phyloP scores from a whole-genome alignment of 805 yeast species.

The Spathaspora gorwiae region DNA sequence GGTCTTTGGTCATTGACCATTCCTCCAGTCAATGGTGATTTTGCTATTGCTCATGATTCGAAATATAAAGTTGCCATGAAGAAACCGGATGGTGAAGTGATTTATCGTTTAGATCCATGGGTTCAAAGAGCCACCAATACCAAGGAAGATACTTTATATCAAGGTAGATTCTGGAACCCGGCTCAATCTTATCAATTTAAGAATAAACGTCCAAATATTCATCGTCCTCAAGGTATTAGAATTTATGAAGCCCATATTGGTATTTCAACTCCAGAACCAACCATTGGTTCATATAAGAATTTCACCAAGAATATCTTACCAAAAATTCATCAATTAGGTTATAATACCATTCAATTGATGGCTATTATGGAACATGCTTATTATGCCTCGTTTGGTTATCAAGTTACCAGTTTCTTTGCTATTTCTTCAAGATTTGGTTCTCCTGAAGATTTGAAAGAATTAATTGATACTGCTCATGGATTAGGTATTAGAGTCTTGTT shows the following conservation, averaged over 20 bases:
- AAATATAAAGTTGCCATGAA: slow-evolving; percentile 67
- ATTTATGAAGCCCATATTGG: slow-evolving; percentile 96
- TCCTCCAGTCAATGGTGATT: slow-evolving; percentile 52
- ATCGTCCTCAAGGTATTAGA: slow-evolving; percentile 48
- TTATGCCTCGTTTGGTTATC: slow-evolving; percentile 97
- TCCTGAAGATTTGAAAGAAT: slow-evolving; percentile 89
- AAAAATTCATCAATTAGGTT: slow-evolving; percentile 78
- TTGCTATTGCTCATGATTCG: slow-evolving; percentile 77
- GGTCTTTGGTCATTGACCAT: slow-evolving; percentile 67
- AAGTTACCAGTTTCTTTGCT: slow-evolving; percentile 89
- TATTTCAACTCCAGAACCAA: slow-evolving; percentile 86
- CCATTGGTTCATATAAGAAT: slow-evolving; percentile 78
- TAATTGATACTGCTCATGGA: slow-evolving; percentile 87
- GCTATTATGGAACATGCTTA: slow-evolving; percentile 99
- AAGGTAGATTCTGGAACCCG: slow-evolving; percentile 94
- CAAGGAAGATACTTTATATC: slow-evolving; percentile 54
- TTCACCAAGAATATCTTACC: slow-evolving; percentile 80
- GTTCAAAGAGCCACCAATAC: slow-evolving; percentile 74
- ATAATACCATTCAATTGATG: slow-evolving; percentile 92
- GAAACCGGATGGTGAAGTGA: slow-evolving; percentile 59
- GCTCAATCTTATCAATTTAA: slow-evolving; percentile 51
- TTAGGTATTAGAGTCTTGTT: slow-evolving; percentile 80
- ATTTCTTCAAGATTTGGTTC: slow-evolving; percentile 87
- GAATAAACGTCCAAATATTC: slow-evolving; percentile 56
- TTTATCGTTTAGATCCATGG: slow-evolving; percentile 90